Percentiles rank a stretch among this genome's conserved stretches.
phyloP scores from a whole-genome alignment of 2,329 filamentous ascomycete genomes.

The Alternaria ethzedia region DNA sequence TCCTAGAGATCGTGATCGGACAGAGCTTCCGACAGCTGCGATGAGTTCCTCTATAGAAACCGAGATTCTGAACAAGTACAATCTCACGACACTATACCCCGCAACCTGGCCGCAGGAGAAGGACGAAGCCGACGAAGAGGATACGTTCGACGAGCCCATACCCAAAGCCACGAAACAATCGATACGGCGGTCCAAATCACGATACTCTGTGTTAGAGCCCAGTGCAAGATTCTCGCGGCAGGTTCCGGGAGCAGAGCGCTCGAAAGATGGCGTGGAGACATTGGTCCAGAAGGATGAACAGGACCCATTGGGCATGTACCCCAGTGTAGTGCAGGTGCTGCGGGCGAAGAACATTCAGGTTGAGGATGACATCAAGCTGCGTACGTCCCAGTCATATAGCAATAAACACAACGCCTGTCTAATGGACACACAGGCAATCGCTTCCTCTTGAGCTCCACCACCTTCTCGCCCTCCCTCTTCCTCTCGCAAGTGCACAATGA shows the following conservation, averaged over 20 bases:
- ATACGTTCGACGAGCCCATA: constrained; percentile 58
- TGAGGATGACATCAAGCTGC: constrained; percentile 80
- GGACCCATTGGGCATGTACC: constrained; percentile 85
- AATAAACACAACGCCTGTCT: constrained; percentile 9
- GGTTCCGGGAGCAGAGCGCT: constrained; percentile 71
- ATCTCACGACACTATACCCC: constrained; percentile 78
- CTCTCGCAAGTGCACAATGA: constrained; percentile 88
- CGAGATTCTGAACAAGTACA: constrained; percentile 86
- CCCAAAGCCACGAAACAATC: constrained; percentile 29
- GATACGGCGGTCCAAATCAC: constrained; percentile 69
- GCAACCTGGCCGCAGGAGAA: constrained; percentile 86
- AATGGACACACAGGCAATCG: constrained; percentile 69
- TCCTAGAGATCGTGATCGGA: neutral
- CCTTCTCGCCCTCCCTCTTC: constrained; percentile 90
- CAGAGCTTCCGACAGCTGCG: constrained; percentile 10
- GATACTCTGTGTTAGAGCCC: constrained; percentile 84
- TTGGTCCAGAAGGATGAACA: constrained; percentile 89
- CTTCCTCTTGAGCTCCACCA: constrained; percentile 93
- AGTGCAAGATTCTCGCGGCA: constrained; percentile 73
- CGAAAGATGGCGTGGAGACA: constrained; percentile 72
- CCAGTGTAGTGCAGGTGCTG: constrained; percentile 84
- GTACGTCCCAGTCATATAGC: constrained; percentile 58
- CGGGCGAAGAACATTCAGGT: constrained; percentile 78
- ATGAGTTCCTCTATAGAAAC: constrained; percentile 60
- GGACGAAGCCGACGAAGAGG: constrained; percentile 68